These are phyloP conservation scores for Fomitopsis palustris DNA, from an alignment of 1,284 basidiomycete genomes.

Conservation along the genomic window DNA sequence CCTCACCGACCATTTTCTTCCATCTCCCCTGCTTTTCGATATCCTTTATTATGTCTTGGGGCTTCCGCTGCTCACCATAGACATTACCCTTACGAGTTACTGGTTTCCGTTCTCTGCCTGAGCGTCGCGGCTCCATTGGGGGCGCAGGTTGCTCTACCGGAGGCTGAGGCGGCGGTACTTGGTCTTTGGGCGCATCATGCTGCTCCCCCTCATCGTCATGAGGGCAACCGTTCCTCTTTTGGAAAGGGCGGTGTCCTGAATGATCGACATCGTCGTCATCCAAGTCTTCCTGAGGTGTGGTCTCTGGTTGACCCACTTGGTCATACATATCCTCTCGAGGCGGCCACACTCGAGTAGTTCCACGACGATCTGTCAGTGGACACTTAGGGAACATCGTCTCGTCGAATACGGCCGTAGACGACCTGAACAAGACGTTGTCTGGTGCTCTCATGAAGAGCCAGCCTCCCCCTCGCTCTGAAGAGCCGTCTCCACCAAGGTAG, in stretches of 20 bases:
- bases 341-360: slow-evolving; percentile 8
- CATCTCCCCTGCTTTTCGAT: slow-evolving; percentile 8
- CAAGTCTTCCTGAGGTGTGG: too few relatives aligned
- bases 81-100: slow-evolving; percentile 3
- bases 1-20: slow-evolving; percentile 2
- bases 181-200: not conserved
- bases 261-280: too few relatives aligned
- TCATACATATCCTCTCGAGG: not conserved
- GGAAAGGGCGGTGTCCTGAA: not conserved
- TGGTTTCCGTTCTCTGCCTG: slow-evolving; percentile 1
- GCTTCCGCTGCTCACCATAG: slow-evolving; percentile 4
- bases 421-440: too few relatives aligned
- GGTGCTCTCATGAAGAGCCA: too few relatives aligned
- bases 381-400: too few relatives aligned
- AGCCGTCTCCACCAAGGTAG: too few relatives aligned
- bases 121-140: too few relatives aligned
- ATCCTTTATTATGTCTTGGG: slow-evolving; percentile 6
- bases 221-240: slow-evolving; percentile 1
- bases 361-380: not conserved
- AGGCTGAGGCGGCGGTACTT: too few relatives aligned
- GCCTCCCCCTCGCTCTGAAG: too few relatives aligned
- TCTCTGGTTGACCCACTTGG: not conserved
- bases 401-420: too few relatives aligned
- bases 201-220: not conserved
- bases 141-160: too few relatives aligned